A percentile compares a stretch with the other conserved stretches of the same genome.
phyloP scores from a whole-genome alignment of 2,329 filamentous ascomycete genomes.

The Metarhizium robertsii region DNA sequence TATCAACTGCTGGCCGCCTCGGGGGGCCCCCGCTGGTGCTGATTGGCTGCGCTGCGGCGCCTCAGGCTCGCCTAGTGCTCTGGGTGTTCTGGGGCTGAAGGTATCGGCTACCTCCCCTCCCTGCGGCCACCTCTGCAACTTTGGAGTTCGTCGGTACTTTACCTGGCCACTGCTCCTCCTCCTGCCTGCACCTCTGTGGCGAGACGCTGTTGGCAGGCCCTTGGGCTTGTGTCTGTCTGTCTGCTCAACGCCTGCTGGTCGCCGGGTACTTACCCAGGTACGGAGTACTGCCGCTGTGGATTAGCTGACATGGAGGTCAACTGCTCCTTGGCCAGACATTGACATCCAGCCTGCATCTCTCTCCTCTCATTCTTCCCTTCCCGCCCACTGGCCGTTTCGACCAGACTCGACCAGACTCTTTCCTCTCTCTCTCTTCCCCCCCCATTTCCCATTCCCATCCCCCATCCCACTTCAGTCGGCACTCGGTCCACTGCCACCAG shows the following conservation, averaged over 20 bases:
- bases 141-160: too few species aligned
- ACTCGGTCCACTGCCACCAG: neutral
- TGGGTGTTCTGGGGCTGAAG: too few species aligned
- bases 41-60: slow-evolving; percentile 20
- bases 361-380: slow-evolving; percentile 1
- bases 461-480: neutral
- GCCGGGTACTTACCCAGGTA: too few species aligned
- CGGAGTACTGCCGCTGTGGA: too few species aligned
- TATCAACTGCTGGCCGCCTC: slow-evolving; percentile 5
- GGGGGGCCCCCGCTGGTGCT: slow-evolving; percentile 11
- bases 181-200: too few species aligned
- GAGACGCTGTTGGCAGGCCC: too few species aligned
- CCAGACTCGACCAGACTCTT: neutral
- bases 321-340: too few species aligned
- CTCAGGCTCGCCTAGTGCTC: too few species aligned
- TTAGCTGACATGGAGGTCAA: too few species aligned
- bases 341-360: neutral
- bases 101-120: too few species aligned
- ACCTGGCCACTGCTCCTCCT: too few species aligned
- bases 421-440: neutral
- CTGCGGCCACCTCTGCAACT: too few species aligned
- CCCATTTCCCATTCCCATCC: neutral
- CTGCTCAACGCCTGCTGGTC: neutral
- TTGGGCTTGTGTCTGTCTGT: neutral
- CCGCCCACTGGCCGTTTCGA: neutral